A percentile compares a stretch with the other conserved stretches of the same genome.
phyloP scores from a whole-genome alignment of 768 basidiomycete species.

The Termitomyces sp. region DNA sequence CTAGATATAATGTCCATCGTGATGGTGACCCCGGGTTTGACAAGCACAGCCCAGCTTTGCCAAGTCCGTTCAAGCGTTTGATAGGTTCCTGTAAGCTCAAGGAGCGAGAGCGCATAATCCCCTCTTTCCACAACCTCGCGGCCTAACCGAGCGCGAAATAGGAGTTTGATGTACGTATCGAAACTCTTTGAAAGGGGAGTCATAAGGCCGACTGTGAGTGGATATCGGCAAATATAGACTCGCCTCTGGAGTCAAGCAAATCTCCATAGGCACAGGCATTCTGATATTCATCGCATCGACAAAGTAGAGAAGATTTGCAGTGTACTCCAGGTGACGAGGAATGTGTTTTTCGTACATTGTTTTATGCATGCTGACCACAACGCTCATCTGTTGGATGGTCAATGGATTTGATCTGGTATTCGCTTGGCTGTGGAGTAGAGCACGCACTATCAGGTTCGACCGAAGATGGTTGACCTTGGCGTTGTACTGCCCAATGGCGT shows the following conservation, averaged over 20 bases:
- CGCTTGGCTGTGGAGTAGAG: neutral
- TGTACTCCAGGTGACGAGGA: neutral
- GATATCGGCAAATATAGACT: neutral
- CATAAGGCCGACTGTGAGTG: neutral
- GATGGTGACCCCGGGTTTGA: neutral
- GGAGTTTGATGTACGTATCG: neutral
- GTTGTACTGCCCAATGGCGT: neutral
- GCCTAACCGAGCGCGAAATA: neutral
- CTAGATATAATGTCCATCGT: too few relatives aligned
- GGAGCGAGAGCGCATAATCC: neutral
- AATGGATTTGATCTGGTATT: neutral
- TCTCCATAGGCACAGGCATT: neutral
- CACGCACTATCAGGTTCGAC: neutral
- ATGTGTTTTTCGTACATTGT: neutral
- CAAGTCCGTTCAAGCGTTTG: neutral
- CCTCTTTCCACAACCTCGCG: neutral
- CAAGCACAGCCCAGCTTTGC: neutral
- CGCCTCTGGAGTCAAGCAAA: neutral
- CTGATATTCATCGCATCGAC: neutral
- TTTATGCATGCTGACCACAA: neutral
- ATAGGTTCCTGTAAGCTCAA: neutral
- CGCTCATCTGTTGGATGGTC: neutral
- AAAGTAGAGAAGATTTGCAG: neutral
- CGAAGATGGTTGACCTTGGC: neutral
- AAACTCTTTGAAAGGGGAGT: neutral